Evolutionary conservation across 345 rosid species (phyloP).

Genomic region (Psidium guajava): DNA sequence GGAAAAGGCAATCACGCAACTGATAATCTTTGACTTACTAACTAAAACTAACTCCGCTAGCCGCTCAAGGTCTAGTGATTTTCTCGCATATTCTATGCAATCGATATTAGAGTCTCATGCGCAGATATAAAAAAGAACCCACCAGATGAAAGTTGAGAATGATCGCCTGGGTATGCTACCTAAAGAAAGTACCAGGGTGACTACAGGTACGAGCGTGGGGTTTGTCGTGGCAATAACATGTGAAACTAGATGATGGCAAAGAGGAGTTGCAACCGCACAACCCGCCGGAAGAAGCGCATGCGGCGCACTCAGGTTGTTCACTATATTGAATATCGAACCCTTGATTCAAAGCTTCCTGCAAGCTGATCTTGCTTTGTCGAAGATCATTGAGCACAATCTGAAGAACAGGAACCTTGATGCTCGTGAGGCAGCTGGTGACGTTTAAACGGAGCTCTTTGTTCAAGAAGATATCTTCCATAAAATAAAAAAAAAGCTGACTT

Average conservation of each 20-base stretch:
- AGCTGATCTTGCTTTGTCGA: fast-evolving
- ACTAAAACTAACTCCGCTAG: background rate
- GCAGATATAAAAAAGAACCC: background rate
- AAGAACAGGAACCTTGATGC: slow-evolving; percentile 12
- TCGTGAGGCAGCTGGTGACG: background rate
- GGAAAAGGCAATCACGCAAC: background rate
- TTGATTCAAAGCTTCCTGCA: background rate
- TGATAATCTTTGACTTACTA: too few species aligned
- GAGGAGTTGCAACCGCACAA: slow-evolving; percentile 23
- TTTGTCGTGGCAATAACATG: slow-evolving; percentile 17
- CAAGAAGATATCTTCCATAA: background rate
- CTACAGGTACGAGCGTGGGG: background rate
- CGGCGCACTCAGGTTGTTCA: background rate
- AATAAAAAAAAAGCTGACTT: background rate
- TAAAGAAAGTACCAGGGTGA: background rate
- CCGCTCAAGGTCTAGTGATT: background rate
- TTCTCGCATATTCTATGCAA: background rate
- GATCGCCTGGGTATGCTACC: background rate
- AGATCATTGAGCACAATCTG: fast-evolving
- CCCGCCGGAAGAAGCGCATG: slow-evolving; percentile 17
- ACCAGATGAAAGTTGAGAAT: background rate
- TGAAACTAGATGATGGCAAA: background rate
- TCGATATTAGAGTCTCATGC: background rate
- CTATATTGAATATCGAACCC: slow-evolving; percentile 14
- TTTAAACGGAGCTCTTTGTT: background rate